Percentiles rank a stretch among this genome's conserved stretches.
Evolutionary conservation across 192 early-diverging fungal genomes (phyloP).

Genomic region (Paraglomus brasilianum): DNA sequence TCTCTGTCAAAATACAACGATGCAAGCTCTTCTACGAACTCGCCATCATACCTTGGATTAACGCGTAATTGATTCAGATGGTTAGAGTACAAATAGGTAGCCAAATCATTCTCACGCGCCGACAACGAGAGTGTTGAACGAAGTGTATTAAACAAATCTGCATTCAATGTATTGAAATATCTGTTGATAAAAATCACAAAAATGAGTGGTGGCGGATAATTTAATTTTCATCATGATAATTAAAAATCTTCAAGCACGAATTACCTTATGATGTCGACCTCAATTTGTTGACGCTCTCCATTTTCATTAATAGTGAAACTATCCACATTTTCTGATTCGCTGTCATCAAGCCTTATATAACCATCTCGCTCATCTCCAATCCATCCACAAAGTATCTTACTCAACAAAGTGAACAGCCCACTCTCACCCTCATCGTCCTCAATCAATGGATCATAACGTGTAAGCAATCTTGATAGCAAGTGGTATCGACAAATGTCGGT

Average conservation of each 20-base stretch:
- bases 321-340: conserved; percentile 10
- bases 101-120: conserved; percentile 7
- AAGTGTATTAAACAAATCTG: conserved; percentile 32
- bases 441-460: conserved; percentile 17
- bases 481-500: conserved; percentile 47
- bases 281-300: conserved; percentile 25
- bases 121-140: neutral
- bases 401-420: conserved; percentile 38
- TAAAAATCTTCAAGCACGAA: neutral
- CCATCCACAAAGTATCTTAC: conserved; percentile 49
- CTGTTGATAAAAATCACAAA: conserved; percentile 34
- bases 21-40: conserved; percentile 44
- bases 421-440: conserved; percentile 20
- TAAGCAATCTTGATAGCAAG: conserved; percentile 38
- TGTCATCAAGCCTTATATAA: conserved; percentile 31
- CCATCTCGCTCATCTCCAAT: conserved; percentile 47
- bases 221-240: conserved; percentile 16
- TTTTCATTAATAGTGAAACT: conserved; percentile 16
- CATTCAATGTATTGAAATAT: conserved; percentile 34
- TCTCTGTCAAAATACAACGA: conserved; percentile 46
- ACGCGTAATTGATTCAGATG: conserved; percentile 47
- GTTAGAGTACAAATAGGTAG: conserved; percentile 30
- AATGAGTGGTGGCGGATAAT: conserved; percentile 41
- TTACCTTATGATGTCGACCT: conserved; percentile 38
- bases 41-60: conserved; percentile 41